Evolutionary conservation across 169 alveolate species (phyloP).

Genomic region (Miamiensis avidus): DNA sequence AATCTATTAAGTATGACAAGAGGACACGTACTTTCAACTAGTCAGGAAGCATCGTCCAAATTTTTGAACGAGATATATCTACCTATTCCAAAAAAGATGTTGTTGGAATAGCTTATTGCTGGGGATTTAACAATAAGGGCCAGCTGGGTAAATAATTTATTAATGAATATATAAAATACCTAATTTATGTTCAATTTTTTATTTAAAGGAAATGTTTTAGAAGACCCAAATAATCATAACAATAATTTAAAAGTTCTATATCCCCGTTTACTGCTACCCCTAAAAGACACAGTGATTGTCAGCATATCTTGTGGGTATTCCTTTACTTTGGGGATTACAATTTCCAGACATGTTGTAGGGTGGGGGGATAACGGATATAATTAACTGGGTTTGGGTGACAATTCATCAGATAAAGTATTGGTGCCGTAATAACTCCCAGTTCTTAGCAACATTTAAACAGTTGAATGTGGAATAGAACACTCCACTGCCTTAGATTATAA

Average conservation of each 20-base stretch:
- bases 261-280: slow-evolving; percentile 12
- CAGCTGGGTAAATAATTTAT: too few relatives aligned
- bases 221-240: not conserved
- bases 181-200: too few relatives aligned
- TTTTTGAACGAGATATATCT: slow-evolving; percentile 8
- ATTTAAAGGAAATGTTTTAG: slow-evolving; percentile 11
- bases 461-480: slow-evolving; percentile 83
- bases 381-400: slow-evolving; percentile 13
- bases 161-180: too few relatives aligned
- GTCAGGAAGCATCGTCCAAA: slow-evolving; percentile 15
- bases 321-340: slow-evolving; percentile 5
- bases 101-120: slow-evolving; percentile 3
- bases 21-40: not conserved
- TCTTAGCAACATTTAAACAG: not conserved
- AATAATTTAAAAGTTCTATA: slow-evolving; percentile 11
- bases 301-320: slow-evolving; percentile 14
- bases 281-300: slow-evolving; percentile 10
- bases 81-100: slow-evolving; percentile 26
- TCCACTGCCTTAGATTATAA: slow-evolving; percentile 57
- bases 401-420: not conserved
- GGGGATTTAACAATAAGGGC: slow-evolving; percentile 25
- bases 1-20: not conserved
- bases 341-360: slow-evolving; percentile 7
- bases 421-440: not conserved
- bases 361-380: slow-evolving; percentile 24